phyloP scores from a whole-genome alignment of 2,329 filamentous ascomycete species.

The Fusarium graminum region DNA sequence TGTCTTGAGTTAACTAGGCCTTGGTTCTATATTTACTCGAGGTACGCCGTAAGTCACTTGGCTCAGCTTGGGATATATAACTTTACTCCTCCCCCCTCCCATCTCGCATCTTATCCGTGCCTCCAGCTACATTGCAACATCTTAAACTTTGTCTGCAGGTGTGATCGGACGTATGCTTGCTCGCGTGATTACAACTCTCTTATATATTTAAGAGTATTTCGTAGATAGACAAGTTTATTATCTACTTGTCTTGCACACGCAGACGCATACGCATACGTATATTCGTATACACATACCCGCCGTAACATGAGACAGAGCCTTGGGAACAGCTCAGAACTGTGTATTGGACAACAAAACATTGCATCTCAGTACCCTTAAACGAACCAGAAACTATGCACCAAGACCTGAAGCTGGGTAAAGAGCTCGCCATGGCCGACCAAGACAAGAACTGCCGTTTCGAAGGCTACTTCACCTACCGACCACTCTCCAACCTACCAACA shows the following conservation, averaged over 20 bases:
- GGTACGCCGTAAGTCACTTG: constrained; percentile 32
- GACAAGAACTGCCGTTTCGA: constrained; percentile 50
- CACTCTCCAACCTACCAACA: constrained; percentile 76
- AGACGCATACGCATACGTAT: constrained; percentile 21
- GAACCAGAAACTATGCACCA: constrained; percentile 39
- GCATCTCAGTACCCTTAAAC: constrained; percentile 24
- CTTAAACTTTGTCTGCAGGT: constrained; percentile 34
- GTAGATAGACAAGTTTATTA: constrained; percentile 42
- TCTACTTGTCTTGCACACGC: constrained; percentile 14
- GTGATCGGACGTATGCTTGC: constrained; percentile 45
- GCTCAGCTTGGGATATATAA: constrained; percentile 45
- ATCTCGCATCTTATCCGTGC: constrained; percentile 32
- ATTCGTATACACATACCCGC: constrained; percentile 26
- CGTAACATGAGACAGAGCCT: constrained; percentile 45
- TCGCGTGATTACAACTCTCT: constrained; percentile 46
- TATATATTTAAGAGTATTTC: constrained; percentile 33
- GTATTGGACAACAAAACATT: constrained; percentile 39
- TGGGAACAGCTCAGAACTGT: constrained; percentile 40
- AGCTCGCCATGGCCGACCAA: constrained; percentile 30
- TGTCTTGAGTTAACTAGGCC: constrained; percentile 12
- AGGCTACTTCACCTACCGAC: constrained; percentile 74
- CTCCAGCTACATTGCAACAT: constrained; percentile 27
- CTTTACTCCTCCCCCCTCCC: constrained; percentile 39
- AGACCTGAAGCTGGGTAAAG: constrained; percentile 40
- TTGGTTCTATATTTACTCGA: constrained; percentile 41